A percentile compares a stretch with the other conserved stretches of the same genome.
Conservation (phyloP, 1,139 yeast genomes). For the Pichia sp. region DNA sequence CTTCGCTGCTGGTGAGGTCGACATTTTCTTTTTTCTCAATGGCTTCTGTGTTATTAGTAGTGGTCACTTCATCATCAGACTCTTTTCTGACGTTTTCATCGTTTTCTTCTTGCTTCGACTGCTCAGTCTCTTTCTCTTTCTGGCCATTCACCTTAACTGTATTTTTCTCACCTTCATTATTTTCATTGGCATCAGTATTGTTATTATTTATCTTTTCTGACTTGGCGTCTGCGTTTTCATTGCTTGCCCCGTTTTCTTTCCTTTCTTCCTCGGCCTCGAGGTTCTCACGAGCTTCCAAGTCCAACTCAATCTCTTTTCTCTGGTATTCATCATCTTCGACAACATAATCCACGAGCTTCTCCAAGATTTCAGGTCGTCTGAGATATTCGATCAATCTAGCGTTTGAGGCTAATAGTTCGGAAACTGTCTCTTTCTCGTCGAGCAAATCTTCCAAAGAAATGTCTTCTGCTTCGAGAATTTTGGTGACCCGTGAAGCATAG, state of each 20-base stretch:
- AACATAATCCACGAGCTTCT: constrained; percentile 63
- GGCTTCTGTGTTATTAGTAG: not conserved
- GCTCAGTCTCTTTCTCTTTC: not conserved
- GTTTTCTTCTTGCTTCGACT: not conserved
- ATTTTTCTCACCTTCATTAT: constrained; percentile 22
- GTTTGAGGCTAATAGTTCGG: constrained; percentile 79
- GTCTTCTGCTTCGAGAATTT: constrained; percentile 59
- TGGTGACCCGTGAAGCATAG: constrained; percentile 69
- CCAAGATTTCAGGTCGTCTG: constrained; percentile 66
- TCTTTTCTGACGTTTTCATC: not conserved
- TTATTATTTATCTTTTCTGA: not conserved
- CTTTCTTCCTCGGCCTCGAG: constrained; percentile 26
- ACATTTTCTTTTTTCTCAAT: not conserved
- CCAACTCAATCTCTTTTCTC: constrained; percentile 16
- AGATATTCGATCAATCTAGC: constrained; percentile 76
- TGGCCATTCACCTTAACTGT: constrained; percentile 10
- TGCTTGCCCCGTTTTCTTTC: not conserved
- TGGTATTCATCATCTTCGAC: constrained; percentile 38
- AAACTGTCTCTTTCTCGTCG: constrained; percentile 82
- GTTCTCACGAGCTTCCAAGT: constrained; percentile 6
- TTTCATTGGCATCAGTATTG: constrained; percentile 16
- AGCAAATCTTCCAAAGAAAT: constrained; percentile 60
- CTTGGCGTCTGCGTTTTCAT: not conserved
- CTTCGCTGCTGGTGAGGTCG: not conserved
- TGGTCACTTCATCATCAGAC: not conserved